Evolutionary conservation across 108 stramenopile species (phyloP).

Genomic region (Fragilaria crotonensis): DNA sequence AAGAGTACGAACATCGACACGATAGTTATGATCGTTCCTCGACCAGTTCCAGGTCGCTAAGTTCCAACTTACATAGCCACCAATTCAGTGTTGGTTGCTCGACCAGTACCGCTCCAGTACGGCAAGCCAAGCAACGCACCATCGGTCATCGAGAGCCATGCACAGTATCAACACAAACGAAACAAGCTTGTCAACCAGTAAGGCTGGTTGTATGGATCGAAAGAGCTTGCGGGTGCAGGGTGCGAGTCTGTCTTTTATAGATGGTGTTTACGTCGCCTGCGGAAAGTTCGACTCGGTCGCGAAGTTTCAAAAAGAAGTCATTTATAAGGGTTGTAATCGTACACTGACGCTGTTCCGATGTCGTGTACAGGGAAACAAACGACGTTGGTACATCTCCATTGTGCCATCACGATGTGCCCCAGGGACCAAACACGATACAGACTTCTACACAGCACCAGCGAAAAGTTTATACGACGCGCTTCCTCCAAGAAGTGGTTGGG

Average conservation of each 20-base stretch:
- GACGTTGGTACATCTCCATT: constrained; percentile 87
- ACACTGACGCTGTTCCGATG: constrained; percentile 62
- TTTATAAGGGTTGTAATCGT: constrained; percentile 33
- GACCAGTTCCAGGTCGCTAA: too few relatives aligned
- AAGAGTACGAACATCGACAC: too few relatives aligned
- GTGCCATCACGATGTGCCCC: constrained; percentile 60
- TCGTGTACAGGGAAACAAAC: constrained; percentile 74
- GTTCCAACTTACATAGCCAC: too few relatives aligned
- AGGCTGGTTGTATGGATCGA: too few relatives aligned
- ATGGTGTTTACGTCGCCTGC: constrained; percentile 61
- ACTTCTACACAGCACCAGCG: constrained; percentile 71
- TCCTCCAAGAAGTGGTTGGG: constrained; percentile 41
- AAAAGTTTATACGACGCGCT: constrained; percentile 11
- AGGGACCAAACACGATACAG: constrained; percentile 75
- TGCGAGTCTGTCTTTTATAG: constrained; percentile 63
- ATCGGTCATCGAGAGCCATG: too few relatives aligned
- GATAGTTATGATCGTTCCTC: too few relatives aligned
- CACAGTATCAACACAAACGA: too few relatives aligned
- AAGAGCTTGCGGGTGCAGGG: too few relatives aligned
- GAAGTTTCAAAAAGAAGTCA: constrained; percentile 49
- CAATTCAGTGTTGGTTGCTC: too few relatives aligned
- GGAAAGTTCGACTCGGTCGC: constrained; percentile 51
- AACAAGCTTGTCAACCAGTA: too few relatives aligned
- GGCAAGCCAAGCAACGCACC: too few relatives aligned
- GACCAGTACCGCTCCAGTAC: too few relatives aligned